Evolutionary conservation across 192 early-diverging fungal species (phyloP).

Genomic region (Spinellus fusiger): DNA sequence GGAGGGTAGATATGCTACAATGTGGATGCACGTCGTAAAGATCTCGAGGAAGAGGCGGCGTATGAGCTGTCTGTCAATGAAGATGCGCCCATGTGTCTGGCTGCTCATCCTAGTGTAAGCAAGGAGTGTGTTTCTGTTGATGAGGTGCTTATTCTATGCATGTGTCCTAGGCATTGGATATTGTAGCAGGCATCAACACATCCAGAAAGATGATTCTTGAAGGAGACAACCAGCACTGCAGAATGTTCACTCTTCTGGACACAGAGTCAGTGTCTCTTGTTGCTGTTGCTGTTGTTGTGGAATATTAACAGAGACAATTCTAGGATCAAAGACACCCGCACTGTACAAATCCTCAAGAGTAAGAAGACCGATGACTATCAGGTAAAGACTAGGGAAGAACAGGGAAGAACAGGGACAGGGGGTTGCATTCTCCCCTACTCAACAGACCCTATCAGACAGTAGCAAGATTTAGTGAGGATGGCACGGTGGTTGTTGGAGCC

Average conservation of each 20-base stretch:
- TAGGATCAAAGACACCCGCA: conserved; percentile 48
- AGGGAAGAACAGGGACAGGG: neutral
- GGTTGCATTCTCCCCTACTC: neutral
- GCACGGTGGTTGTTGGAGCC: conserved; percentile 56
- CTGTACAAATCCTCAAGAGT: no score
- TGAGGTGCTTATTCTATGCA: neutral
- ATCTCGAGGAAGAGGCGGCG: conserved; percentile 26
- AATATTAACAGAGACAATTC: conserved; percentile 15
- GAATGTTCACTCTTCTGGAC: conserved; percentile 61
- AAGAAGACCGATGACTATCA: conserved; percentile 50
- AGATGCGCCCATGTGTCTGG: conserved; percentile 81
- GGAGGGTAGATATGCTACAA: conserved; percentile 28
- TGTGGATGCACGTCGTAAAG: conserved; percentile 34
- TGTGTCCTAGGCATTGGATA: conserved; percentile 40
- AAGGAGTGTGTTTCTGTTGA: neutral
- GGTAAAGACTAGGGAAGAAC: conserved; percentile 17
- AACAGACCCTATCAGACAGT: conserved; percentile 36
- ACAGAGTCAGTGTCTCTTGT: conserved; percentile 13
- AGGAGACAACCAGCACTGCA: conserved; percentile 76
- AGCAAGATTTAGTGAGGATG: conserved; percentile 60
- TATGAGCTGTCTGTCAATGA: conserved; percentile 45
- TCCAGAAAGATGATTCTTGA: conserved; percentile 49
- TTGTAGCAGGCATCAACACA: conserved; percentile 71
- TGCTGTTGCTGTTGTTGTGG: conserved; percentile 7
- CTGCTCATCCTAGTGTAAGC: conserved; percentile 71